phyloP scores from a whole-genome alignment of 2,329 filamentous ascomycete genomes.

The Reticulascus tulasneorum region DNA sequence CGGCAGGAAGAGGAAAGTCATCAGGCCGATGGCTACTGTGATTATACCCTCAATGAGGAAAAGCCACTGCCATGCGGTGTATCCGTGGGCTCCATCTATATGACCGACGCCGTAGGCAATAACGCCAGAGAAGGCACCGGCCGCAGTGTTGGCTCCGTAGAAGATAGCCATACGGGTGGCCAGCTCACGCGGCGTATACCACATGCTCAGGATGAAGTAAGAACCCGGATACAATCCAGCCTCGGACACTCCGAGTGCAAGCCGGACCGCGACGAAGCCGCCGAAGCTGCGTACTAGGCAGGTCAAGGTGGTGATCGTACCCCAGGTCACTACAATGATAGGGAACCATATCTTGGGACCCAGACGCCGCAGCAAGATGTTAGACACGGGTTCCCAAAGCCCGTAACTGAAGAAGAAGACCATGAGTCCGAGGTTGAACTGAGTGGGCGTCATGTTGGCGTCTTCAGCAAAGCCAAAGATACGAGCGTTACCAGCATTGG shows the following conservation, averaged over 20 bases:
- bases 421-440: conserved; percentile 37
- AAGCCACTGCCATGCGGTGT: conserved; percentile 55
- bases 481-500: neutral
- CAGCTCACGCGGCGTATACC: conserved; percentile 29
- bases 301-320: conserved; percentile 19
- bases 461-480: conserved; percentile 11
- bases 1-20: too few species aligned
- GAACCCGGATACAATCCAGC: conserved; percentile 25
- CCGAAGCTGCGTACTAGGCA: conserved; percentile 18
- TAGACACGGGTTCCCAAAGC: neutral
- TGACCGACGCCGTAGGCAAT: conserved; percentile 26
- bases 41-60: conserved; percentile 37
- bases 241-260: conserved; percentile 28
- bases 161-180: conserved; percentile 26
- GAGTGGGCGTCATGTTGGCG: conserved; percentile 1
- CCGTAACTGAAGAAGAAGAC: conserved; percentile 36
- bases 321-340: conserved; percentile 16
- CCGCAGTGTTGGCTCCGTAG: conserved; percentile 28
- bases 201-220: conserved; percentile 26
- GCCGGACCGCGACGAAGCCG: conserved; percentile 25
- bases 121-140: conserved; percentile 24
- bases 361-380: conserved; percentile 6
- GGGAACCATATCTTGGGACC: conserved; percentile 17
- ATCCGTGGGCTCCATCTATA: conserved; percentile 30
- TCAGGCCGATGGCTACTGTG: conserved; percentile 11